Conservation (phyloP, 2,329 filamentous ascomycete species). For the Fusarium begoniae region DNA sequence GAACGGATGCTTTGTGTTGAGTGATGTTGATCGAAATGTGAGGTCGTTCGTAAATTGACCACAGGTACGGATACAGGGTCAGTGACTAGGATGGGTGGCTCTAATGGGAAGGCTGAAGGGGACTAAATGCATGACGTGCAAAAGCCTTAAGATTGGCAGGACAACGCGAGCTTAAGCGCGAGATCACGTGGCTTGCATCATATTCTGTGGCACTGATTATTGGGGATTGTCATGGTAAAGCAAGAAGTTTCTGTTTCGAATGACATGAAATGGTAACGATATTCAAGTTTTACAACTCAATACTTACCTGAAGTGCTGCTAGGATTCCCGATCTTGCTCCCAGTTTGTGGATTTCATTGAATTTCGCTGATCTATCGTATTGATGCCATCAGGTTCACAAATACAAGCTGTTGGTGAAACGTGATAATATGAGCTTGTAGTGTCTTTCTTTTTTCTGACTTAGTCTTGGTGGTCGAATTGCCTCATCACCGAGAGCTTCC, state of each 20-base stretch:
- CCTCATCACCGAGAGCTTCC: background rate
- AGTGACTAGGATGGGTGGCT: slow-evolving; percentile 20
- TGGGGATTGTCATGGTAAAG: background rate
- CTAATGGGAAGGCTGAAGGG: background rate
- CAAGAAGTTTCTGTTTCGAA: background rate
- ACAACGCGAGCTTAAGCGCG: slow-evolving; percentile 62
- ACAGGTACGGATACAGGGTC: slow-evolving; percentile 11
- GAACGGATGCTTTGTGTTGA: background rate
- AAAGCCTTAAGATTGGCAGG: slow-evolving; percentile 56
- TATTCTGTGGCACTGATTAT: background rate
- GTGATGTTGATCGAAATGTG: slow-evolving; percentile 6
- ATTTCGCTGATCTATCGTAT: background rate
- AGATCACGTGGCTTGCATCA: slow-evolving; percentile 55
- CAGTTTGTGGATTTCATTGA: background rate
- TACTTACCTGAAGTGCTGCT: background rate
- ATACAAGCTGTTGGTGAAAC: background rate
- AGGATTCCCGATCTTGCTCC: background rate
- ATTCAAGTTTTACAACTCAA: background rate
- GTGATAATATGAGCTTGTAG: background rate
- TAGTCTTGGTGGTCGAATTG: background rate
- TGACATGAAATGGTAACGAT: background rate
- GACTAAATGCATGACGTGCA: slow-evolving; percentile 31
- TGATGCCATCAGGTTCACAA: background rate
- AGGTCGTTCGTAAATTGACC: background rate
- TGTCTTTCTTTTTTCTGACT: background rate